A percentile compares a stretch with the other conserved stretches of the same genome.
phyloP scores from a whole-genome alignment of 768 basidiomycete species.

The Russula abietina region DNA sequence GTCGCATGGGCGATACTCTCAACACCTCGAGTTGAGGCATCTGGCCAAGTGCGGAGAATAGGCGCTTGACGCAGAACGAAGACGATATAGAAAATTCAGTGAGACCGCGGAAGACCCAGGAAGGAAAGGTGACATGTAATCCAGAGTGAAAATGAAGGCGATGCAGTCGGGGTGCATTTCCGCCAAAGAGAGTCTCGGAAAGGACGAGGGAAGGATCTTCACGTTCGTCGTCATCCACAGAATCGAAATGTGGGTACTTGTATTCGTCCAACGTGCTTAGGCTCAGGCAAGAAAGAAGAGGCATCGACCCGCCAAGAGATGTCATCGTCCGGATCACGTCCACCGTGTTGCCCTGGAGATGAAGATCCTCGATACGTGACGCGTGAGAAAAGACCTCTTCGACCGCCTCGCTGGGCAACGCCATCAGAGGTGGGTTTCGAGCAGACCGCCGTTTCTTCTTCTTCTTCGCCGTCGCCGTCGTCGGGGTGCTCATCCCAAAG shows the following conservation, averaged over 20 bases:
- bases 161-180: background rate
- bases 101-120: background rate
- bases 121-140: constrained; percentile 2
- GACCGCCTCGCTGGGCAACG: background rate
- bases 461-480: too few relatives aligned
- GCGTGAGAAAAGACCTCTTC: background rate
- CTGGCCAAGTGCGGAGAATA: constrained; percentile 1
- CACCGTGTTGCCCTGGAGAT: background rate
- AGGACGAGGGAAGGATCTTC: background rate
- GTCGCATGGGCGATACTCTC: background rate
- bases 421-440: background rate
- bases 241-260: background rate
- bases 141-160: background rate
- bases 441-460: background rate
- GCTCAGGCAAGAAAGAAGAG: background rate
- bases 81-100: constrained; percentile 4
- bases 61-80: background rate
- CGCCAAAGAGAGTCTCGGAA: background rate
- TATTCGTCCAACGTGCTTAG: background rate
- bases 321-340: background rate
- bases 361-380: background rate
- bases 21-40: constrained; percentile 10
- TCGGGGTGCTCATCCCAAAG: background rate
- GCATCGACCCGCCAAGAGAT: background rate
- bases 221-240: background rate